A percentile compares a stretch with the other conserved stretches of the same genome.
phyloP scores from a whole-genome alignment of 2,329 filamentous ascomycete species.

The Aspergillus fijiensis region DNA sequence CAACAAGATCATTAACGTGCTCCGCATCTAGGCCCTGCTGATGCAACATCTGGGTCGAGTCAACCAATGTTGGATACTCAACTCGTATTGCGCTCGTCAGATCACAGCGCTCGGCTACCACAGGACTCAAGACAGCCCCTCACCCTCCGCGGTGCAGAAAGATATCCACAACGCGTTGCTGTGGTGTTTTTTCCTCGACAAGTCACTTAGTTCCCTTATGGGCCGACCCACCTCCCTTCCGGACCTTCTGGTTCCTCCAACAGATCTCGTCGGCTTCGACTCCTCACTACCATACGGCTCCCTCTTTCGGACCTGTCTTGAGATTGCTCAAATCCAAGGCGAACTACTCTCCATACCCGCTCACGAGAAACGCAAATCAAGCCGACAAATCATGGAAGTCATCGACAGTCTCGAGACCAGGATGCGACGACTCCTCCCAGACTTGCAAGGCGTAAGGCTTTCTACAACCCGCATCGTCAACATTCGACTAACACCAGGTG shows the following conservation, averaged over 20 bases:
- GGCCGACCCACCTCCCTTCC: not conserved
- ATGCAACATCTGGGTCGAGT: not conserved
- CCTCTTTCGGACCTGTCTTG: not conserved
- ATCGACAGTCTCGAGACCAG: not conserved
- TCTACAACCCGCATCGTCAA: not conserved
- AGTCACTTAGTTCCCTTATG: not conserved
- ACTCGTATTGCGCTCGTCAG: not conserved
- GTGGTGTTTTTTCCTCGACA: not conserved
- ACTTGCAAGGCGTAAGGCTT: not conserved
- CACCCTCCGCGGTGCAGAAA: not conserved
- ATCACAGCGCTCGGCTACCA: not conserved
- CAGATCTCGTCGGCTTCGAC: not conserved
- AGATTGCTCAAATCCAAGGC: not conserved
- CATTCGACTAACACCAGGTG: not conserved
- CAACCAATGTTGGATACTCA: not conserved
- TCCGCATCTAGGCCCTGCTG: not conserved
- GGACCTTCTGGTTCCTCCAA: not conserved
- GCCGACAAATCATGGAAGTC: not conserved
- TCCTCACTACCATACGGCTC: not conserved
- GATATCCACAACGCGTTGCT: not conserved
- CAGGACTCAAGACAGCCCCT: not conserved
- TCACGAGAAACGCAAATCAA: not conserved
- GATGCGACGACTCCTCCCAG: not conserved
- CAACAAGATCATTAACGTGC: not conserved
- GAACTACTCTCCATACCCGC: not conserved